phyloP scores from a whole-genome alignment of 2,329 filamentous ascomycete genomes.

The Exserohilum turcica region DNA sequence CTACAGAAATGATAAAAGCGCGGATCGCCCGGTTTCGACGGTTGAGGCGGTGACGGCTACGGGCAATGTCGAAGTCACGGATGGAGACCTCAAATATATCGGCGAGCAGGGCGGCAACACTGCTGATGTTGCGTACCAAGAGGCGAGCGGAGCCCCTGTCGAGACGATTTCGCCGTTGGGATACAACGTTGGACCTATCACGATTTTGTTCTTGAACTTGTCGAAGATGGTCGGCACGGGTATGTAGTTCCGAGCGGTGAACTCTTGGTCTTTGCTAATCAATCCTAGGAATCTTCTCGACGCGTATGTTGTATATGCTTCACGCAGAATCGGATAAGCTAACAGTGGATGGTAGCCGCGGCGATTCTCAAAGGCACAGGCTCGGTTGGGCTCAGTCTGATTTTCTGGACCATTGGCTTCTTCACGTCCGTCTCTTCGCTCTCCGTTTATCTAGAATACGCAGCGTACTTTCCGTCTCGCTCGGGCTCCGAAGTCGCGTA shows the following conservation, averaged over 20 bases:
- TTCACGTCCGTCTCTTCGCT: constrained; percentile 35
- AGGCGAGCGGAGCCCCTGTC: constrained; percentile 37
- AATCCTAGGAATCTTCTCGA: neutral
- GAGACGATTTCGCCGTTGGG: constrained; percentile 39
- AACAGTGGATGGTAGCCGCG: neutral
- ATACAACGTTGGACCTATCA: constrained; percentile 38
- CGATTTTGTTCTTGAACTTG: constrained; percentile 37
- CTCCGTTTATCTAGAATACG: constrained; percentile 37
- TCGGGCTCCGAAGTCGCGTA: constrained; percentile 38
- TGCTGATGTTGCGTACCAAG: constrained; percentile 31
- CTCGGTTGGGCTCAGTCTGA: constrained; percentile 34
- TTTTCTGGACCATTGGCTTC: constrained; percentile 38
- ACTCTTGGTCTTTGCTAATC: neutral
- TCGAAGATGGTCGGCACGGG: constrained; percentile 43
- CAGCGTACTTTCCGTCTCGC: constrained; percentile 35
- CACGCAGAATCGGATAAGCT: constrained; percentile 17
- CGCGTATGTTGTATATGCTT: neutral
- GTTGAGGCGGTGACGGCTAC: neutral
- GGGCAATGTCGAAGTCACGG: neutral
- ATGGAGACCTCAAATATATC: constrained; percentile 14
- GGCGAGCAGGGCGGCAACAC: constrained; percentile 25
- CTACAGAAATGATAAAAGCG: neutral
- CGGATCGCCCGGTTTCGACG: neutral
- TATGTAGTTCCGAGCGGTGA: constrained; percentile 12
- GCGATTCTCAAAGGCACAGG: constrained; percentile 30